phyloP scores from a whole-genome alignment of 1,139 yeast species.

The Pichia sp. region DNA sequence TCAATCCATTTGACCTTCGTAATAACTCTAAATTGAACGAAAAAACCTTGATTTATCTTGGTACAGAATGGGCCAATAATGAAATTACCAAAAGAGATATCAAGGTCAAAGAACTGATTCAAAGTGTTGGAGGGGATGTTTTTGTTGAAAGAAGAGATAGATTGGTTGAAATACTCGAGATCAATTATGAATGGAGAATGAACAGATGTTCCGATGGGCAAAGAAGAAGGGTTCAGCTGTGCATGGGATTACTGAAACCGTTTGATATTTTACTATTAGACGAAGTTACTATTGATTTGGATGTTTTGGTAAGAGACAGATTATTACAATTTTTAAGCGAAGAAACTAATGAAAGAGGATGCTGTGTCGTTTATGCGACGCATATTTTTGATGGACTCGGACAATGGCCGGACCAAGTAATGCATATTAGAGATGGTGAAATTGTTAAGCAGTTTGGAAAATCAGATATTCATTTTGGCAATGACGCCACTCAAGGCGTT shows the following conservation, averaged over 20 bases:
- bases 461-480: constrained; percentile 22
- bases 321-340: constrained; percentile 57
- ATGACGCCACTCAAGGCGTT: constrained; percentile 11
- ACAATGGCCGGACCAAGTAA: constrained; percentile 73
- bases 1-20: constrained; percentile 71
- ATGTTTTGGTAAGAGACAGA: constrained; percentile 79
- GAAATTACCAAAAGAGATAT: constrained; percentile 86
- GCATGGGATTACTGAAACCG: constrained; percentile 87
- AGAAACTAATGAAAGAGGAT: constrained; percentile 61
- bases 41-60: constrained; percentile 72
- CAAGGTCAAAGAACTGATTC: constrained; percentile 68
- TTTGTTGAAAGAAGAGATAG: constrained; percentile 70
- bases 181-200: constrained; percentile 89
- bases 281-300: constrained; percentile 94
- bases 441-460: constrained; percentile 28
- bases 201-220: constrained; percentile 90
- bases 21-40: constrained; percentile 19
- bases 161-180: constrained; percentile 68
- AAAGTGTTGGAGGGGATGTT: constrained; percentile 75
- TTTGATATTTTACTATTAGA: constrained; percentile 81
- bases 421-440: constrained; percentile 71
- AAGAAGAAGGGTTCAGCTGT: constrained; percentile 84
- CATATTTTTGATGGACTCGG: constrained; percentile 94
- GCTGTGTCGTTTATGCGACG: constrained; percentile 84
- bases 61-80: constrained; percentile 97